Conservation (phyloP, 805 yeast species). For the Isabelozyma pseudorhagii region DNA sequence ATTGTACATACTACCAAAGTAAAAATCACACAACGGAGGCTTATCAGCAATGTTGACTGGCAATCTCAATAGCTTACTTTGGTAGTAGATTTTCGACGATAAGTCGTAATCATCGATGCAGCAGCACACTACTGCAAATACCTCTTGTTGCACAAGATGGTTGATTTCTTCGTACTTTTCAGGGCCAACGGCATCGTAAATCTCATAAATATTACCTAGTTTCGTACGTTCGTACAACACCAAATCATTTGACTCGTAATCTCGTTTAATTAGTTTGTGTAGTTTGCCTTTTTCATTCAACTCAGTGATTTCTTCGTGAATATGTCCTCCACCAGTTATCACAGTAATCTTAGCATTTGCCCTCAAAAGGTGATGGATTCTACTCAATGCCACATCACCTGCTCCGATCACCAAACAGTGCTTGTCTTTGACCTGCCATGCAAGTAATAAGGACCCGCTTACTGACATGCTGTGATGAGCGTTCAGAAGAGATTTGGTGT, state of each 20-base stretch:
- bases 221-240: constrained; percentile 41
- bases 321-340: constrained; percentile 39
- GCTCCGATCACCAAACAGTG: constrained; percentile 76
- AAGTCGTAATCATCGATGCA: constrained; percentile 70
- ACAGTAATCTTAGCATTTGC: constrained; percentile 74
- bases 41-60: constrained; percentile 81
- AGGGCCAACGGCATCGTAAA: constrained; percentile 8
- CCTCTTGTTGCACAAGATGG: constrained; percentile 29
- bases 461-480: not conserved
- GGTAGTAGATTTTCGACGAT: constrained; percentile 55
- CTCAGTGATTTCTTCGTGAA: constrained; percentile 26
- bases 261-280: constrained; percentile 37
- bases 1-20: constrained; percentile 76
- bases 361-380: constrained; percentile 62
- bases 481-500: not conserved
- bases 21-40: constrained; percentile 80
- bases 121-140: constrained; percentile 65
- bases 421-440: constrained; percentile 68
- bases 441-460: constrained; percentile 48
- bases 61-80: constrained; percentile 42
- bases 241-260: constrained; percentile 47
- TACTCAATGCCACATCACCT: constrained; percentile 71
- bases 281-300: constrained; percentile 38
- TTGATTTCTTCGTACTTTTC: constrained; percentile 26
- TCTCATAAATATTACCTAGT: constrained; percentile 11